Percentiles rank a stretch among this genome's conserved stretches.
Evolutionary conservation across 2,329 filamentous ascomycete species (phyloP).

Genomic region (Fonsecaea pugnacius): DNA sequence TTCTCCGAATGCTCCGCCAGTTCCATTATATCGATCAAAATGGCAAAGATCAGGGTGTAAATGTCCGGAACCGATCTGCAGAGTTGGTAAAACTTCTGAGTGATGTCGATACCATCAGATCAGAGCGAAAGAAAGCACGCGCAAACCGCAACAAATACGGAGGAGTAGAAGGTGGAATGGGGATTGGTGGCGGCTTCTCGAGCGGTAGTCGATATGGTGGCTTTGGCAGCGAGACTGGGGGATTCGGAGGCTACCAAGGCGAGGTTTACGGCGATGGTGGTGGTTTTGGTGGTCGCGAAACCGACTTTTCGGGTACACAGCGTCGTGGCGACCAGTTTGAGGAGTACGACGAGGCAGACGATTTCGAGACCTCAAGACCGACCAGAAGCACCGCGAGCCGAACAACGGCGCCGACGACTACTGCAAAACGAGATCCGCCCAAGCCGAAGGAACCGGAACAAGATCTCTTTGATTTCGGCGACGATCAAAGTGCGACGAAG

Average conservation of each 20-base stretch:
- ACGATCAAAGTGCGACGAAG: constrained; percentile 65
- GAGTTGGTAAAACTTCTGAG: constrained; percentile 91
- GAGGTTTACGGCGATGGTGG: constrained; percentile 94
- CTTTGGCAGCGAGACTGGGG: constrained; percentile 77
- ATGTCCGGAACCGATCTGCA: constrained; percentile 94
- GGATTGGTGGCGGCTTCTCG: constrained; percentile 61
- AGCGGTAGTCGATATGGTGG: constrained; percentile 76
- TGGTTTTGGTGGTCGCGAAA: constrained; percentile 79
- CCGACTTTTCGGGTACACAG: constrained; percentile 70
- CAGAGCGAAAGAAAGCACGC: constrained; percentile 83
- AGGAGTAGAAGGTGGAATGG: constrained; percentile 82
- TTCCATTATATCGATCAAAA: constrained; percentile 97
- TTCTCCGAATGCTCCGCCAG: constrained; percentile 97
- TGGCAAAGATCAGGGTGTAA: constrained; percentile 97
- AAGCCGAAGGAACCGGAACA: constrained; percentile 83
- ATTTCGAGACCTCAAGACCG: constrained; percentile 60
- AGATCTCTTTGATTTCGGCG: constrained; percentile 86
- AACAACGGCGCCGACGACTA: constrained; percentile 36
- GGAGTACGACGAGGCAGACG: constrained; percentile 96
- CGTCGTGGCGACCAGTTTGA: constrained; percentile 78
- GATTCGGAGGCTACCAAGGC: constrained; percentile 64
- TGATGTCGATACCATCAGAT: constrained; percentile 63
- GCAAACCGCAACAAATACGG: constrained; percentile 92
- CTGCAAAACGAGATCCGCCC: constrained; percentile 51
- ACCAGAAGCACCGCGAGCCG: constrained; percentile 28